phyloP scores from a whole-genome alignment of 371 early-diverging fungal genomes.

The Smittium culicis region DNA sequence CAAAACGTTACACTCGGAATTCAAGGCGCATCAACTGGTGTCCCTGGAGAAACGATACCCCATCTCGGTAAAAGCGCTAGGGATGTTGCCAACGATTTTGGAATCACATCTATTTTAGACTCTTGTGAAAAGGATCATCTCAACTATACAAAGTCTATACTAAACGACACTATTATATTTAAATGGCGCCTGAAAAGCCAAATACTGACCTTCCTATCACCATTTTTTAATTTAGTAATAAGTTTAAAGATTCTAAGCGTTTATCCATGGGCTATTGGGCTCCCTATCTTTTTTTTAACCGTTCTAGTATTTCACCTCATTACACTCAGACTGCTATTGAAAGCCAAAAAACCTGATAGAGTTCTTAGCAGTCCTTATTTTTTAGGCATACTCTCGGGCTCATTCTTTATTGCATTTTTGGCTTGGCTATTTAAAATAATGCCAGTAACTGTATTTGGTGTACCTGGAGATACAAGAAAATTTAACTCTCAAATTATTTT shows the following conservation, averaged over 20 bases:
- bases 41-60: slow-evolving; percentile 18
- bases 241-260: slow-evolving; percentile 39
- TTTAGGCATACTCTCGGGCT: slow-evolving; percentile 70
- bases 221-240: slow-evolving; percentile 48
- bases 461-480: slow-evolving; percentile 15
- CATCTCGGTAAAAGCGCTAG: slow-evolving; percentile 35
- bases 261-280: slow-evolving; percentile 63
- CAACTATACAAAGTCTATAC: slow-evolving; percentile 9
- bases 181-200: slow-evolving; percentile 21
- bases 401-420: slow-evolving; percentile 48
- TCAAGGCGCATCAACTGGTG: background rate
- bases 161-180: slow-evolving; percentile 13
- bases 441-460: slow-evolving; percentile 27
- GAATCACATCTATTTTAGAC: slow-evolving; percentile 6
- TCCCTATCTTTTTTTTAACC: slow-evolving; percentile 42
- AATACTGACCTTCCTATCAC: slow-evolving; percentile 26
- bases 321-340: slow-evolving; percentile 44
- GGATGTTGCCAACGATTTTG: slow-evolving; percentile 34
- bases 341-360: slow-evolving; percentile 37
- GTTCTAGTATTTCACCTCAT: slow-evolving; percentile 44
- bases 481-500: slow-evolving; percentile 16
- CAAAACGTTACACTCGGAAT: background rate
- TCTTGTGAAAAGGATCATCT: slow-evolving; percentile 14
- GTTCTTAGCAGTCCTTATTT: slow-evolving; percentile 66
- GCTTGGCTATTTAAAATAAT: slow-evolving; percentile 43